Conservation (phyloP, 2,329 filamentous ascomycete genomes). For the Microdochium paspali region DNA sequence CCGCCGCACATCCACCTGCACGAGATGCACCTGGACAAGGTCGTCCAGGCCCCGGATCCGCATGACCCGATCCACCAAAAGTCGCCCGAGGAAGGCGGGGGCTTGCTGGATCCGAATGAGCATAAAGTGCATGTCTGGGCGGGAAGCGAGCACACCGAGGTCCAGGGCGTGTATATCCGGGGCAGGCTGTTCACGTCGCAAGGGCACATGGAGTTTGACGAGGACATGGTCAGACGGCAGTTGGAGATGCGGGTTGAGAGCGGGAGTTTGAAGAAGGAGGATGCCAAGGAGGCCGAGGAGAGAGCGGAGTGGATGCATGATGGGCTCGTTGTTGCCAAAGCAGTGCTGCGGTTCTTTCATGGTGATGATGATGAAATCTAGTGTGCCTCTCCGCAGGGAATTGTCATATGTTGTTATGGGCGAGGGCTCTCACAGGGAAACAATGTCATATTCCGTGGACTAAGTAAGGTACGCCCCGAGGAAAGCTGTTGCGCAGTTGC, state of each 20-base stretch:
- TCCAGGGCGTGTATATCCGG: conserved; percentile 66
- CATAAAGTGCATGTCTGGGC: conserved; percentile 48
- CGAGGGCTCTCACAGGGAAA: too few relatives aligned
- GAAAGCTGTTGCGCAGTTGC: too few relatives aligned
- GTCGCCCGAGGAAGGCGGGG: too few relatives aligned
- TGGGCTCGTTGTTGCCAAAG: conserved; percentile 54
- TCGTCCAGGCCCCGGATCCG: conserved; percentile 48
- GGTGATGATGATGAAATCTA: conserved; percentile 33
- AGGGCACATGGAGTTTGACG: conserved; percentile 69
- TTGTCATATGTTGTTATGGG: too few relatives aligned
- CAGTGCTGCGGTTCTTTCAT: conserved; percentile 53
- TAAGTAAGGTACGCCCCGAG: too few relatives aligned
- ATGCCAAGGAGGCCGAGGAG: conserved; percentile 51
- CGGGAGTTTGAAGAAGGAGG: conserved; percentile 51
- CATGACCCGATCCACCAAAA: conserved; percentile 31
- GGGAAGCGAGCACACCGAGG: conserved; percentile 51
- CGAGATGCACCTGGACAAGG: conserved; percentile 74
- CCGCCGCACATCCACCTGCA: conserved; percentile 45
- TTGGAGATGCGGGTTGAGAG: conserved; percentile 48
- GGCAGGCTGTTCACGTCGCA: conserved; percentile 62
- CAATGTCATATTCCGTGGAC: too few relatives aligned
- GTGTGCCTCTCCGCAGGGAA: too few relatives aligned
- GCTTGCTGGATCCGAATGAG: conserved; percentile 25
- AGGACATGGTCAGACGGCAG: conserved; percentile 57
- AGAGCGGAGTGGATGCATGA: conserved; percentile 59